Percentiles rank a stretch among this genome's conserved stretches.
Conservation (phyloP, 495 filamentous ascomycete genomes). For the Penicillium bialowiezense region DNA sequence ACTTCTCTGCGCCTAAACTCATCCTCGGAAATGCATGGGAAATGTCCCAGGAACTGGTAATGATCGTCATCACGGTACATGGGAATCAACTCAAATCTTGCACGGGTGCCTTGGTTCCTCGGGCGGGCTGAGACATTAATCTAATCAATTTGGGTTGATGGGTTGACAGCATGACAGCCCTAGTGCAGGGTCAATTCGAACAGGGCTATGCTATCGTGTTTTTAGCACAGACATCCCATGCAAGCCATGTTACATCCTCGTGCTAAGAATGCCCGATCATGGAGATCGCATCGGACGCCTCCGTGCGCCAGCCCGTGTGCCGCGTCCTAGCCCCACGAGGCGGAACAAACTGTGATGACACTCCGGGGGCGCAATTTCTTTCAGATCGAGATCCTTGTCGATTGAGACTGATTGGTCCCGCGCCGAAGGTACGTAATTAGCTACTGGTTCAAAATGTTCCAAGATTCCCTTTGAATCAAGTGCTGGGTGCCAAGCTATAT, state of each 20-base stretch:
- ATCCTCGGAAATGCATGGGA: too few relatives aligned
- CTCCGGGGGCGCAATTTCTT: constrained; percentile 8
- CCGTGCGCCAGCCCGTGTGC: constrained; percentile 14
- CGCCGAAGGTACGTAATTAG: constrained; percentile 5
- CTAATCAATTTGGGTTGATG: not conserved
- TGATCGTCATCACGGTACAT: not conserved
- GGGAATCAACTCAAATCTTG: constrained; percentile 1
- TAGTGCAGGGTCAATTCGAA: too few relatives aligned
- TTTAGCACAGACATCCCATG: not conserved
- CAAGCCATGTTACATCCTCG: not conserved
- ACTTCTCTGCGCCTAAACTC: too few relatives aligned
- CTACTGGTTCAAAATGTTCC: too few relatives aligned
- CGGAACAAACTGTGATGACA: constrained; percentile 13
- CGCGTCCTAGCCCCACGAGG: constrained; percentile 20
- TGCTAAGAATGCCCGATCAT: constrained; percentile 9
- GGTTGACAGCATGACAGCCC: not conserved
- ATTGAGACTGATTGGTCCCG: constrained; percentile 4
- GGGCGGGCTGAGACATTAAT: constrained; percentile 1
- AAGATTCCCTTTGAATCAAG: too few relatives aligned
- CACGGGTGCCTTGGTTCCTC: not conserved
- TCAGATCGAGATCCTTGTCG: constrained; percentile 6
- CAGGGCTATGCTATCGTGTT: too few relatives aligned
- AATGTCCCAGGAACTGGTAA: constrained; percentile 9
- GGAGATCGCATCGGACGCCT: constrained; percentile 11
- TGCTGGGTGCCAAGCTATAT: too few relatives aligned